Base-by-base conservation (phyloP, 345 rosid genomes). In the Punica granatum region DNA sequence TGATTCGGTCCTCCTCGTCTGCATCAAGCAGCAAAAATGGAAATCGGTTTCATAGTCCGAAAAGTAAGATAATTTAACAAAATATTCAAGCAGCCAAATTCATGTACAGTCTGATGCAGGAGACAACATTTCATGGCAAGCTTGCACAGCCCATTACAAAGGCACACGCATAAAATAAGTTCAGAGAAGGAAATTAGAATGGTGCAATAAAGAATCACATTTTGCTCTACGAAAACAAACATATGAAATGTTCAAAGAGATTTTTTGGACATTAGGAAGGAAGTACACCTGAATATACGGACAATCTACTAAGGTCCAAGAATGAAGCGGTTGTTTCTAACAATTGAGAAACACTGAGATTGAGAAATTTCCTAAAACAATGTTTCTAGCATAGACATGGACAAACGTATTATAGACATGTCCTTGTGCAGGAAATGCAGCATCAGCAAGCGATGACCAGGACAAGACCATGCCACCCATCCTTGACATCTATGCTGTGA, bases 1-100 rank as follows among this genome's bases (percentile, higher is more conserved):
- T 90, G 68, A 86, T 80, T 15, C 36, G 75, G 60, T 93, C 98
- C 79, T 93, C 97, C 75, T 88, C 96, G 59, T 85, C 97, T 93
- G 78, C 76, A 80, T 7, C 53, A 79, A 62, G 10, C 41, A 68
- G 33, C 11, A 4, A 13, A 28, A 28, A 10, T 56, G 25, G n/a
- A 30, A 13, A 13, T 56, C 26, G 33, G 34, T 56, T 28, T 11
- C 34, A 23, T 25, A 26, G 1, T 54, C 32, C 3, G 32, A 54
- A 54, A 25, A 54, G 7, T 11, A 37, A 37, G 6, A 53, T 19
- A 18, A n/a, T 49, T 21, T 25, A 11, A 25, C 30, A 53, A 53
- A 7, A 23, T 3, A 2, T 13, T 53, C 59, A 23, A 23, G 30
- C 59, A 23, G 6, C 23, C 23, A 19, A 46, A 46, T 18, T n/a